These are phyloP conservation scores for Pinguiococcus pyrenoidosus DNA, from an alignment of 108 stramenopile species.

Conservation along the genomic window DNA sequence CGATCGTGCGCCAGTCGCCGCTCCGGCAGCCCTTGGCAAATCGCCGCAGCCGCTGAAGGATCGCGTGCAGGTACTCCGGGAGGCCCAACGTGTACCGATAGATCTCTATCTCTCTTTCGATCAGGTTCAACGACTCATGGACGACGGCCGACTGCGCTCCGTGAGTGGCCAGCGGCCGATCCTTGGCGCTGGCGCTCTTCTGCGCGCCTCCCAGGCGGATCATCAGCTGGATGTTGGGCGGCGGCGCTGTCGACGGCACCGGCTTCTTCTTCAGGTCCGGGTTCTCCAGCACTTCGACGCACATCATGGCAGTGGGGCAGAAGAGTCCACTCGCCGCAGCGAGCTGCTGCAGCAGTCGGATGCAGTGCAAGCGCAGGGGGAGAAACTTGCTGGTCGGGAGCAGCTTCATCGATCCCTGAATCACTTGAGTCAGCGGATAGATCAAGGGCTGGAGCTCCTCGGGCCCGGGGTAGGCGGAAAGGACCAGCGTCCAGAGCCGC, in stretches of 20 bases:
- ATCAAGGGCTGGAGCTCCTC: constrained; percentile 24
- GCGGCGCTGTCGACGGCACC: neutral
- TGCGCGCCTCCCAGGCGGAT: constrained; percentile 12
- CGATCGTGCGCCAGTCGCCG: neutral
- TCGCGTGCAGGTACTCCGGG: constrained; percentile 12
- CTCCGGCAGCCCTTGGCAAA: constrained; percentile 13
- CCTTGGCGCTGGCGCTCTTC: constrained; percentile 2
- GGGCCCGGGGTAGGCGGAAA: constrained; percentile 51
- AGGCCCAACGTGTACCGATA: constrained; percentile 19
- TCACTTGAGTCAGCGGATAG: constrained; percentile 40
- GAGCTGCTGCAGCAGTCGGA: constrained; percentile 72
- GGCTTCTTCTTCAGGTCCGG: constrained; percentile 56
- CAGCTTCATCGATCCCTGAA: constrained; percentile 62
- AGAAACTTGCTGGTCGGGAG: constrained; percentile 59
- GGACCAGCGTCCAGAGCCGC: constrained; percentile 80
- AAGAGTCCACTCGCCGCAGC: constrained; percentile 68
- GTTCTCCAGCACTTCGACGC: constrained; percentile 64
- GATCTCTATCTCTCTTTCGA: constrained; percentile 13
- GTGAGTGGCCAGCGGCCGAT: neutral
- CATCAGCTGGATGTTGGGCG: neutral
- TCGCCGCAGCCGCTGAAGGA: constrained; percentile 5
- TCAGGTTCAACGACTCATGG: constrained; percentile 6
- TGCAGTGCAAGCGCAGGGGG: constrained; percentile 79
- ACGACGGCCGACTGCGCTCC: constrained; percentile 13
- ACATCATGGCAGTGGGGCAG: constrained; percentile 66